These are phyloP conservation scores for Colletotrichum lini DNA, from an alignment of 2,329 filamentous ascomycete genomes.

Conservation along the genomic window DNA sequence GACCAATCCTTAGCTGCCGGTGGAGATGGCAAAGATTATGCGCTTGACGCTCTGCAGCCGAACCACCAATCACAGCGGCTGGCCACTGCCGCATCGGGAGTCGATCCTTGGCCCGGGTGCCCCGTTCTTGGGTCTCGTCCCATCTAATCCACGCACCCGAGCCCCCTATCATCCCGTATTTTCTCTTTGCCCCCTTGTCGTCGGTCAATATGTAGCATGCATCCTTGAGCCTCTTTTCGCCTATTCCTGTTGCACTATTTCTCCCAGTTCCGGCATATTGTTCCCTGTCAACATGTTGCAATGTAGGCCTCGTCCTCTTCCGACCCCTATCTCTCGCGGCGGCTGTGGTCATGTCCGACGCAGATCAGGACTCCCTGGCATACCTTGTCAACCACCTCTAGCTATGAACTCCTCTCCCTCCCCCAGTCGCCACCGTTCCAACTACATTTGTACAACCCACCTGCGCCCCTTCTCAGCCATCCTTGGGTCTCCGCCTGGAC, in stretches of 20 bases:
- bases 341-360: slow-evolving; percentile 8
- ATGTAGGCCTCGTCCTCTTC: slow-evolving; percentile 4
- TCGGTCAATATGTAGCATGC: slow-evolving; percentile 27
- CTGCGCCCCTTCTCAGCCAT: slow-evolving; percentile 17
- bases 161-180: slow-evolving; percentile 27
- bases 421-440: slow-evolving; percentile 12
- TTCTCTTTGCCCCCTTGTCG: background rate
- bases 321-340: slow-evolving; percentile 11
- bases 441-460: slow-evolving; percentile 8
- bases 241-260: background rate
- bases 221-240: slow-evolving; percentile 16
- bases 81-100: slow-evolving; percentile 32
- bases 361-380: slow-evolving; percentile 30
- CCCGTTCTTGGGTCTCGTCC: background rate
- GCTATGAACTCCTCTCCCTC: slow-evolving; percentile 13
- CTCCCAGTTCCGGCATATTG: background rate
- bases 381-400: slow-evolving; percentile 22
- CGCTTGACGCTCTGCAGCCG: slow-evolving; percentile 7
- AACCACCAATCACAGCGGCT: slow-evolving; percentile 18
- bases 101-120: slow-evolving; percentile 38
- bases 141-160: background rate
- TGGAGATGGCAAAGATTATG: slow-evolving; percentile 28
- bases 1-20: background rate
- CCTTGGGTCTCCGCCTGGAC: slow-evolving; percentile 10
- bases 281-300: slow-evolving; percentile 9